Evolutionary conservation across 352 stramenopile species (phyloP).

Genomic region (Poterioochromonas sp.): DNA sequence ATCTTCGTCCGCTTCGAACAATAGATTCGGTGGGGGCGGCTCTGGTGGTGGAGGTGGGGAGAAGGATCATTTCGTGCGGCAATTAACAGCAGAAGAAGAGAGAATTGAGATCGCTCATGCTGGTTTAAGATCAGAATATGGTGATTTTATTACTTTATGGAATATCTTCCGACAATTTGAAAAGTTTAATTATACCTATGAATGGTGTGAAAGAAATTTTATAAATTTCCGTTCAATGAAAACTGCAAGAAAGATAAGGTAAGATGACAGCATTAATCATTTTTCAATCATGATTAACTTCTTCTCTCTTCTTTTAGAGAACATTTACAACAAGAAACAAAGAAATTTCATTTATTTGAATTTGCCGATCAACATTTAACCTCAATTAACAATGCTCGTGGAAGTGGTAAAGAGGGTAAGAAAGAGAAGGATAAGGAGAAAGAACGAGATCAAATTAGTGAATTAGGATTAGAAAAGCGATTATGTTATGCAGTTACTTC

Average conservation of each 20-base stretch:
- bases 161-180: neutral
- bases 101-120: constrained; percentile 1
- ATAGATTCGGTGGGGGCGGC: too few relatives aligned
- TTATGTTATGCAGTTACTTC: constrained; percentile 88
- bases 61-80: too few relatives aligned
- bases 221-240: constrained; percentile 17
- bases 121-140: neutral
- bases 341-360: constrained; percentile 25
- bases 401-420: constrained; percentile 90
- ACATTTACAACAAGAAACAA: constrained; percentile 35
- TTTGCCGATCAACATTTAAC: constrained; percentile 43
- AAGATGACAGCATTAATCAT: too few relatives aligned
- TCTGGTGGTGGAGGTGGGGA: too few relatives aligned
- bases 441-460: constrained; percentile 96
- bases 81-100: neutral
- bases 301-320: neutral
- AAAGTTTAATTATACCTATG: neutral
- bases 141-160: neutral
- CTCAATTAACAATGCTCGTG: constrained; percentile 68
- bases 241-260: constrained; percentile 1
- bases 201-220: constrained; percentile 28
- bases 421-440: constrained; percentile 94
- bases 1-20: neutral
- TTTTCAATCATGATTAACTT: neutral
- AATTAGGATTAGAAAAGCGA: constrained; percentile 79